A percentile compares a stretch with the other conserved stretches of the same genome.
These are phyloP conservation scores for Termitomyces sp. DNA, from an alignment of 768 basidiomycete species.

Conservation along the genomic window DNA sequence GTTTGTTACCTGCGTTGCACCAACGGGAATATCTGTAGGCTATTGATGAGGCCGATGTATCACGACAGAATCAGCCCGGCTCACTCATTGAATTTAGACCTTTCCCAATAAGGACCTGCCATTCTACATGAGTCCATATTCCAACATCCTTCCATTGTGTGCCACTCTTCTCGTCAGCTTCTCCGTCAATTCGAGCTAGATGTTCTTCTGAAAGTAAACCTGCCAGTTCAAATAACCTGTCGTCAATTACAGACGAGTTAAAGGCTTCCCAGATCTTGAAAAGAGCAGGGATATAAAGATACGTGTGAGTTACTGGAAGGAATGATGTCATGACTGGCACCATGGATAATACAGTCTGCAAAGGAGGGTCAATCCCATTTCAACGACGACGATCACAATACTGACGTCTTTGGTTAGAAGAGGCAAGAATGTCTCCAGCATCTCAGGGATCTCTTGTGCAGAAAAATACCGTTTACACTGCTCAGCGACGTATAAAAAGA, in stretches of 20 bases:
- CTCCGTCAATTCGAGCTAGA: slow-evolving; percentile 49
- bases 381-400: not conserved
- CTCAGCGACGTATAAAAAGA: slow-evolving; percentile 69
- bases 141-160: slow-evolving; percentile 79
- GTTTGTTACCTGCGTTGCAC: slow-evolving; percentile 49
- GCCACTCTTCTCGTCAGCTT: slow-evolving; percentile 46
- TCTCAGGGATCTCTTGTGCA: slow-evolving; percentile 54
- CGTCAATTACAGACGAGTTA: slow-evolving; percentile 69
- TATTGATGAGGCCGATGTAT: not conserved
- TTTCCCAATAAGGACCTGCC: slow-evolving; percentile 78
- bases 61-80: slow-evolving; percentile 13
- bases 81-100: slow-evolving; percentile 76
- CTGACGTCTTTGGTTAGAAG: slow-evolving; percentile 66
- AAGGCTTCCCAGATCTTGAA: slow-evolving; percentile 79
- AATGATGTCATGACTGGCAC: slow-evolving; percentile 74
- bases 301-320: slow-evolving; percentile 59
- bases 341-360: slow-evolving; percentile 62
- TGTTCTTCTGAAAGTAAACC: slow-evolving; percentile 71
- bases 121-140: slow-evolving; percentile 83
- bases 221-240: slow-evolving; percentile 66
- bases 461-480: slow-evolving; percentile 68
- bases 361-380: not conserved
- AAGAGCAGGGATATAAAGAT: slow-evolving; percentile 64
- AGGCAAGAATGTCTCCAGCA: slow-evolving; percentile 70
- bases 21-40: slow-evolving; percentile 62